These are phyloP conservation scores for Coelastrella sp. DNA, from an alignment of 139 green algal species.

Conservation along the genomic window DNA sequence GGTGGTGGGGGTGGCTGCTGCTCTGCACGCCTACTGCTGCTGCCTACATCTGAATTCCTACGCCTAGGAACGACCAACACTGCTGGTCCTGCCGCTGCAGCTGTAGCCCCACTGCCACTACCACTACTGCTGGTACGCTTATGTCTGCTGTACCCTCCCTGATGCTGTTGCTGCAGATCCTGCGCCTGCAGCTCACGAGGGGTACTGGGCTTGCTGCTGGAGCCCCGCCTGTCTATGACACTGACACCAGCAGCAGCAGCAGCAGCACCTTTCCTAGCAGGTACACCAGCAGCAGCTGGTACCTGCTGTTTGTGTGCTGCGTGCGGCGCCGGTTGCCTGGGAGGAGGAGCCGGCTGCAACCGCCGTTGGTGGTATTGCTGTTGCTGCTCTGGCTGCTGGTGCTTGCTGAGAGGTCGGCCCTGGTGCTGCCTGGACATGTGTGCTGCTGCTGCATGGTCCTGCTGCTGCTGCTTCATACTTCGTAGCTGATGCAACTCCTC, in stretches of 20 bases:
- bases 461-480: neutral
- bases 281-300: neutral
- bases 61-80: neutral
- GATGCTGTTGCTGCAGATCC: neutral
- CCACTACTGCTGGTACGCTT: neutral
- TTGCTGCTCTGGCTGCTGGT: neutral
- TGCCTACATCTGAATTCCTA: neutral
- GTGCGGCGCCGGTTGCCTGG: neutral
- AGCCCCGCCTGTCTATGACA: no score
- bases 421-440: neutral
- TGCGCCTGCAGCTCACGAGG: neutral
- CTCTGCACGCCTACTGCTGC: neutral
- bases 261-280: neutral
- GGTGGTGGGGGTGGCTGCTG: neutral
- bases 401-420: neutral
- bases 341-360: no score
- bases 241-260: neutral
- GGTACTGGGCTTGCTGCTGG: neutral
- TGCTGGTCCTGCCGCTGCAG: neutral
- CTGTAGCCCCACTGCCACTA: neutral
- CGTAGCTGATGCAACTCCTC: conserved; percentile 18
- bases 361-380: neutral
- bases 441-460: conserved; percentile 16
- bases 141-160: neutral
- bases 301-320: neutral